Conservation (phyloP, 352 stramenopile genomes). For the Phytopythium aichiense region DNA sequence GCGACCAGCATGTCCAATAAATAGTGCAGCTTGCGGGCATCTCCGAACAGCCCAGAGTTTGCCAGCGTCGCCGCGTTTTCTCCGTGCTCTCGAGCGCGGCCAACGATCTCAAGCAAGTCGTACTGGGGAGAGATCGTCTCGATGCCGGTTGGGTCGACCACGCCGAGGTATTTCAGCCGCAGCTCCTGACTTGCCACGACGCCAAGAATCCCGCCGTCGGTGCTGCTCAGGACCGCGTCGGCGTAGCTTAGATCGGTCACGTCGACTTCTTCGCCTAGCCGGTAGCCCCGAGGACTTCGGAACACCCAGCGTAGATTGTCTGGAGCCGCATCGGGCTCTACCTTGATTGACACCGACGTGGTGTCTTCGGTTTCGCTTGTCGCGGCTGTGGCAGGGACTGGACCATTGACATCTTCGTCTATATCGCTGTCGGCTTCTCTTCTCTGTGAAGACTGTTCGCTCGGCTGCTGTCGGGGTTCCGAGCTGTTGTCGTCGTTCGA, state of each 20-base stretch:
- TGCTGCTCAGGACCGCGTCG: conserved; percentile 41
- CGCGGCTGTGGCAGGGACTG: neutral
- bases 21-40: conserved; percentile 77
- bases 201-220: conserved; percentile 48
- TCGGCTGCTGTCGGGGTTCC: neutral
- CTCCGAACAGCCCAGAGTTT: conserved; percentile 53
- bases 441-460: neutral
- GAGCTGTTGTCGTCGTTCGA: neutral
- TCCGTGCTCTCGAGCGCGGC: conserved; percentile 45
- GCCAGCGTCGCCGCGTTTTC: conserved; percentile 60
- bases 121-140: conserved; percentile 68
- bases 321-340: conserved; percentile 14
- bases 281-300: conserved; percentile 60
- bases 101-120: conserved; percentile 78
- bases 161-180: conserved; percentile 63
- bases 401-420: neutral
- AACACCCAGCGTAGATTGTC: conserved; percentile 49
- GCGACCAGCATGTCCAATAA: conserved; percentile 75
- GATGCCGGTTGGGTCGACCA: conserved; percentile 43
- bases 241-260: conserved; percentile 46
- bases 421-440: conserved; percentile 3
- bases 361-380: neutral
- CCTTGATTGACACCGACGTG: conserved; percentile 11
- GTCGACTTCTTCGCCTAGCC: conserved; percentile 56
- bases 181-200: conserved; percentile 68